Percentiles rank a stretch among this genome's conserved stretches.
Conservation (phyloP, 768 basidiomycete species). For the Lactarius vividus region DNA sequence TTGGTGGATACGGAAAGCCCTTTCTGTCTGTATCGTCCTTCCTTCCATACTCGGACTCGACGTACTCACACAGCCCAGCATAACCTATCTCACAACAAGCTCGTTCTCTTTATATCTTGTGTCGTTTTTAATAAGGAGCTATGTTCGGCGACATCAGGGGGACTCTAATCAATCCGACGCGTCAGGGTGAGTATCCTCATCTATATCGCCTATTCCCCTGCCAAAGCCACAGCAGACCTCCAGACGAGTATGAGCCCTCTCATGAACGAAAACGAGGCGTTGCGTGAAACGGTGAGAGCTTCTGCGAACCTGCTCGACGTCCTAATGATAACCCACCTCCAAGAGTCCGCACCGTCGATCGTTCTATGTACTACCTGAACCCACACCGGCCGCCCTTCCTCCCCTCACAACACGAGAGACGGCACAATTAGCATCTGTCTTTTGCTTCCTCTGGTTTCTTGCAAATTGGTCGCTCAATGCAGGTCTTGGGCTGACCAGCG, state of each 20-base stretch:
- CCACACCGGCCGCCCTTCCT: constrained; percentile 25
- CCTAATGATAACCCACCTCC: neutral
- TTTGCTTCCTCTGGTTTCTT: constrained; percentile 89
- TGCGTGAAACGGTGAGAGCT: constrained; percentile 22
- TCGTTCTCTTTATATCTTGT: constrained; percentile 84
- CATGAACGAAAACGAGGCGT: constrained; percentile 27
- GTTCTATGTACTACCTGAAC: constrained; percentile 6
- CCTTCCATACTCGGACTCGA: constrained; percentile 2
- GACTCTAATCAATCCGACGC: neutral
- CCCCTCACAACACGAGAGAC: constrained; percentile 70
- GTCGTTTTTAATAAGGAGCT: constrained; percentile 48
- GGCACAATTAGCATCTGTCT: constrained; percentile 68
- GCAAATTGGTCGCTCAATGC: constrained; percentile 93
- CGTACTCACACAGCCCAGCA: constrained; percentile 40
- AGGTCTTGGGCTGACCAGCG: constrained; percentile 81
- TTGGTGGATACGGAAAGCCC: constrained; percentile 81
- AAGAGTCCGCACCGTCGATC: constrained; percentile 14
- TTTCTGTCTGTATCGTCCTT: constrained; percentile 61
- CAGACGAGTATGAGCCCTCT: constrained; percentile 34
- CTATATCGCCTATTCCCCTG: neutral
- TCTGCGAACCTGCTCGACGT: neutral
- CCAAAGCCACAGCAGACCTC: constrained; percentile 23
- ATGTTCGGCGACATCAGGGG: constrained; percentile 25
- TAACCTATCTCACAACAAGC: constrained; percentile 90
- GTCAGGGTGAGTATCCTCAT: neutral